These are phyloP conservation scores for Daldinia grandis DNA, from an alignment of 495 filamentous ascomycete genomes.

Conservation along the genomic window DNA sequence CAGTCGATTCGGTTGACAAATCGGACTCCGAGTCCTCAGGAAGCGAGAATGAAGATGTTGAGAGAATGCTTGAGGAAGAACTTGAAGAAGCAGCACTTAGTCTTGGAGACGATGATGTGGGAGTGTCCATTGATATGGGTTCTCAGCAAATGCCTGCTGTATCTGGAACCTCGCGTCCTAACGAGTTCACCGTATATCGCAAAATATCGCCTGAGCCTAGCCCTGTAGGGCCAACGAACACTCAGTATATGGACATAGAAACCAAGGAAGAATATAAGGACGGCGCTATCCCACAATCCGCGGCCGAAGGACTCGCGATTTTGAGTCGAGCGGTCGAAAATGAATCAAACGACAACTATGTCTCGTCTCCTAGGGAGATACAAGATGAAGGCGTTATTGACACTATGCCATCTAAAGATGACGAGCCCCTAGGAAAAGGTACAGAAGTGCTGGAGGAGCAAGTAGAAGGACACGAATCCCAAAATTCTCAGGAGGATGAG, in stretches of 20 bases:
- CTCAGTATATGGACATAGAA: conserved; percentile 23
- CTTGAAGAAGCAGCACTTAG: conserved; percentile 17
- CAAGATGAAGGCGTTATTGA: conserved; percentile 11
- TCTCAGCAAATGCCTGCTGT: background rate
- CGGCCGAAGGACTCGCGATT: conserved; percentile 43
- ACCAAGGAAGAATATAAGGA: conserved; percentile 22
- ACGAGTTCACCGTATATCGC: background rate
- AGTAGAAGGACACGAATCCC: conserved; percentile 22
- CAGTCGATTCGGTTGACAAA: conserved; percentile 1
- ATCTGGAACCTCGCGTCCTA: background rate
- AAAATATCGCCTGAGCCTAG: conserved; percentile 1
- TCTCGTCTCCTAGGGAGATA: conserved; percentile 11
- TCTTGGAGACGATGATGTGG: conserved; percentile 8
- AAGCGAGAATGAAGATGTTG: conserved; percentile 12
- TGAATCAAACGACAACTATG: conserved; percentile 37
- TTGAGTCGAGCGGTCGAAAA: conserved; percentile 34
- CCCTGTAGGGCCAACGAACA: background rate
- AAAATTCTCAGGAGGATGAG: conserved; percentile 29
- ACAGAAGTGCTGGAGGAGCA: conserved; percentile 9
- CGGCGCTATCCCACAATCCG: conserved; percentile 16
- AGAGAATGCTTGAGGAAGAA: conserved; percentile 11
- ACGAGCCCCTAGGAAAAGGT: background rate
- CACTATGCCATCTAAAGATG: background rate
- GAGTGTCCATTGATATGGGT: background rate
- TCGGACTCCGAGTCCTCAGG: conserved; percentile 6